Percentiles rank a stretch among this genome's conserved stretches.
These are phyloP conservation scores for Boletales sp. DNA, from an alignment of 768 basidiomycete species.

Conservation along the genomic window DNA sequence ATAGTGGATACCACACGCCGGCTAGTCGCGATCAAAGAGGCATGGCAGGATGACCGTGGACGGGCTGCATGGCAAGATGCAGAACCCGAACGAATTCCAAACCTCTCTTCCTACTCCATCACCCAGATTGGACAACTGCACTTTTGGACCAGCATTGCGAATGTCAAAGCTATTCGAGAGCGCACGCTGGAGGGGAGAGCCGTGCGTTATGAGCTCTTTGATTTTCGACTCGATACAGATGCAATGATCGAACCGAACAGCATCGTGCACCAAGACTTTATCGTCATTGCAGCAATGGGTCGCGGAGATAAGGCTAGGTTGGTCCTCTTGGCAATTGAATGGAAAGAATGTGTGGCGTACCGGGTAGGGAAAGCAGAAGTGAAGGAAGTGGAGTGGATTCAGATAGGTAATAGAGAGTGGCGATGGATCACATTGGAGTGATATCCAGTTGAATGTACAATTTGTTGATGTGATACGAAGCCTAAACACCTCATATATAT, in stretches of 20 bases:
- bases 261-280: constrained; percentile 8
- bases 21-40: constrained; percentile 2
- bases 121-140: constrained; percentile 3
- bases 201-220: not conserved
- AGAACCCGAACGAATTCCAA: not conserved
- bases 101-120: not conserved
- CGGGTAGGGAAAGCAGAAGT: constrained; percentile 2
- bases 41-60: not conserved
- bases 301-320: not conserved
- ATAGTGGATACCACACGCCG: constrained; percentile 1
- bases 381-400: constrained; percentile 1
- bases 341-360: constrained; percentile 13
- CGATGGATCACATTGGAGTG: constrained; percentile 7
- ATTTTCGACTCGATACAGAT: not conserved
- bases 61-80: not conserved
- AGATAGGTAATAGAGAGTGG: constrained; percentile 11
- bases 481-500: too few relatives aligned
- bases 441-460: not conserved
- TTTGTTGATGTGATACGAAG: too few relatives aligned
- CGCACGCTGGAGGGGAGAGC: not conserved
- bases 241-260: not conserved
- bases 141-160: constrained; percentile 18
- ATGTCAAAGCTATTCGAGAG: not conserved
- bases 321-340: constrained; percentile 14
- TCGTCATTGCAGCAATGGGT: constrained; percentile 5